A percentile compares a stretch with the other conserved stretches of the same genome.
These are phyloP conservation scores for Alternaria gansuensis DNA, from an alignment of 2,329 filamentous ascomycete species.

Conservation along the genomic window DNA sequence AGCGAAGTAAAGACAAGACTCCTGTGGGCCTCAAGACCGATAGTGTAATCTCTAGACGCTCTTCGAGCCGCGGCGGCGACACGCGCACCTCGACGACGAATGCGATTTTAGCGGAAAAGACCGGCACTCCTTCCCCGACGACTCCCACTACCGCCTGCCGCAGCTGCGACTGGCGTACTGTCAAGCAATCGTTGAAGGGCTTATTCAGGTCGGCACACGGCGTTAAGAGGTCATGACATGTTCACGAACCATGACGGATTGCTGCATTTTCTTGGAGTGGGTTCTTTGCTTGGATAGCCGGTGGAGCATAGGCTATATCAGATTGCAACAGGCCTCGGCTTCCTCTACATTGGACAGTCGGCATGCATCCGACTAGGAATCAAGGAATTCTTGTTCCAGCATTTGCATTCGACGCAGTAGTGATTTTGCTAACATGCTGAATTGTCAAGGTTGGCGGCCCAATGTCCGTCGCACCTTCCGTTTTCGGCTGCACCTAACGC, in stretches of 20 bases:
- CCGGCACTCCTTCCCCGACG: slow-evolving; percentile 26
- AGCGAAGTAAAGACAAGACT: slow-evolving; percentile 44
- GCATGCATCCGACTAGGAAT: slow-evolving; percentile 25
- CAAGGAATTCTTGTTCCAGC: slow-evolving; percentile 16
- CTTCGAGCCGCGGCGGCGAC: slow-evolving; percentile 34
- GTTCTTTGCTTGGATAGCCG: slow-evolving; percentile 20
- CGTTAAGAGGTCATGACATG: slow-evolving; percentile 41
- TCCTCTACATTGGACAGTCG: slow-evolving; percentile 26
- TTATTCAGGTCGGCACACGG: slow-evolving; percentile 47
- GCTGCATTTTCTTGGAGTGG: slow-evolving; percentile 27
- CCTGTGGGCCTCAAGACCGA: slow-evolving; percentile 51
- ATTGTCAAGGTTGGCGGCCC: neutral
- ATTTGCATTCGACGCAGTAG: neutral
- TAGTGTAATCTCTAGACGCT: slow-evolving; percentile 41
- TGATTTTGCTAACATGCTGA: neutral
- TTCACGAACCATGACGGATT: slow-evolving; percentile 35
- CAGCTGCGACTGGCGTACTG: slow-evolving; percentile 44
- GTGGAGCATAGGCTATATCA: slow-evolving; percentile 19
- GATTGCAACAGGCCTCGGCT: slow-evolving; percentile 24
- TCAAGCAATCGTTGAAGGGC: slow-evolving; percentile 45
- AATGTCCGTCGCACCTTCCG: slow-evolving; percentile 4
- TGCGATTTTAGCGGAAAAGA: slow-evolving; percentile 38
- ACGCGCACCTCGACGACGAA: slow-evolving; percentile 38
- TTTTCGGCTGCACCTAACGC: slow-evolving; percentile 2
- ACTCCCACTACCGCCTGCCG: slow-evolving; percentile 37